phyloP scores from a whole-genome alignment of 2,329 filamentous ascomycete species.

The Colletotrichum agaves region DNA sequence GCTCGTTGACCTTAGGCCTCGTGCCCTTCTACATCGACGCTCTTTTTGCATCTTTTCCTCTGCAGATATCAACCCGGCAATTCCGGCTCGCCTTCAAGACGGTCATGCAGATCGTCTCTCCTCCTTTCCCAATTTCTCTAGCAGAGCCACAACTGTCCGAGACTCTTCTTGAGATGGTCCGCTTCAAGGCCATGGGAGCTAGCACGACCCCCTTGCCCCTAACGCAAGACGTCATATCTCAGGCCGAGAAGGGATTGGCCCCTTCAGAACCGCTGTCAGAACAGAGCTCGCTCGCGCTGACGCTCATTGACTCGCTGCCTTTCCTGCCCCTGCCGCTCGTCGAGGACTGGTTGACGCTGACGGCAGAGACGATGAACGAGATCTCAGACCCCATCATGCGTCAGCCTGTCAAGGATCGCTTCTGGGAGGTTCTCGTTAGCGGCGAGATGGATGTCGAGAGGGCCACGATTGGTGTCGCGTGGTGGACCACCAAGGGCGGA shows the following conservation, averaged over 20 bases:
- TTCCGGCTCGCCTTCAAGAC: slow-evolving; percentile 91
- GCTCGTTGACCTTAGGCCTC: slow-evolving; percentile 74
- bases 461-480: slow-evolving; percentile 80
- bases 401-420: slow-evolving; percentile 73
- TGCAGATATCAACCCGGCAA: slow-evolving; percentile 81
- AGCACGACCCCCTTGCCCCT: slow-evolving; percentile 55
- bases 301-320: slow-evolving; percentile 82
- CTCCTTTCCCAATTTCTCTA: slow-evolving; percentile 79
- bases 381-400: slow-evolving; percentile 72
- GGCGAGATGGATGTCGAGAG: slow-evolving; percentile 92
- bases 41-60: slow-evolving; percentile 82
- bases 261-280: slow-evolving; percentile 68
- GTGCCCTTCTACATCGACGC: slow-evolving; percentile 87
- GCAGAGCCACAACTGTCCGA: slow-evolving; percentile 83
- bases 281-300: slow-evolving; percentile 79
- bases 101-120: slow-evolving; percentile 82
- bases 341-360: slow-evolving; percentile 82
- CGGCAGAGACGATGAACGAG: slow-evolving; percentile 73
- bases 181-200: slow-evolving; percentile 69
- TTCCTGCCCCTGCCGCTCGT: slow-evolving; percentile 76
- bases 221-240: slow-evolving; percentile 49
- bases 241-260: slow-evolving; percentile 32
- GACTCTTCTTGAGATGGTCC: slow-evolving; percentile 81
- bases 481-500: slow-evolving; percentile 78
- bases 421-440: slow-evolving; percentile 82